Evolutionary conservation across 2,329 filamentous ascomycete genomes (phyloP), one percentile per base, ranked within the genome.

Genomic region (Trichoderma pleuroti): DNA sequence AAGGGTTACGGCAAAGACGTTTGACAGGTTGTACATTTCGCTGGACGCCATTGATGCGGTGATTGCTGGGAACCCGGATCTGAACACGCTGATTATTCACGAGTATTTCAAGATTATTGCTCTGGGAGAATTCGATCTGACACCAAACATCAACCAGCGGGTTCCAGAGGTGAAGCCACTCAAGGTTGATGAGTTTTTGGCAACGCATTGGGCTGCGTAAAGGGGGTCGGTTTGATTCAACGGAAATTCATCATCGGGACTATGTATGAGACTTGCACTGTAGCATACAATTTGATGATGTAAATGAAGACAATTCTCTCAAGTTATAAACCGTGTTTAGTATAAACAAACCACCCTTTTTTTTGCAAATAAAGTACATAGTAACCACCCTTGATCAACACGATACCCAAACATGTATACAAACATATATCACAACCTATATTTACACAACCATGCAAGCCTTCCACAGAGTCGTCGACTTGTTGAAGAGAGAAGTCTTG

Each of bases 141-240:
- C 28, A n/a, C n/a, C 60, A 1, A 64, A 34, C 1, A n/a, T 64
- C 7, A 64, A 62, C 12, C 49, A 64, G 9, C 46, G 30, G 16
- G 60, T 36, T 49, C 68, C 68, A 1, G 42, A 62, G 14, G 21
- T 70, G 34, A 21, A 49, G 60, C 49, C 61, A 14, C 56, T 36
- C 4, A 64, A 21, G 49, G 34, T 64, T 42, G 68, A 56, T 4
- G 60, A 59, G 11, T 70, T 64, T 49, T 24, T 70, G n/a, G 28
- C 52, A 4, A 70, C 21, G 52, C 61, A 70, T 9, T 70, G 68
- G 68, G n/a, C n/a, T 57, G 56, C n/a, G 4, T 68, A 12, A 49
- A 26, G 30, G 39, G 21, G 10, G 30, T 30, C 0, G 10, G 28
- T 4, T 32, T 49, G n/a, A 49, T 49, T 52, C 12, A 24, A 21